Evolutionary conservation across 768 basidiomycete genomes (phyloP).

Genomic region (Phallus indusiatus): DNA sequence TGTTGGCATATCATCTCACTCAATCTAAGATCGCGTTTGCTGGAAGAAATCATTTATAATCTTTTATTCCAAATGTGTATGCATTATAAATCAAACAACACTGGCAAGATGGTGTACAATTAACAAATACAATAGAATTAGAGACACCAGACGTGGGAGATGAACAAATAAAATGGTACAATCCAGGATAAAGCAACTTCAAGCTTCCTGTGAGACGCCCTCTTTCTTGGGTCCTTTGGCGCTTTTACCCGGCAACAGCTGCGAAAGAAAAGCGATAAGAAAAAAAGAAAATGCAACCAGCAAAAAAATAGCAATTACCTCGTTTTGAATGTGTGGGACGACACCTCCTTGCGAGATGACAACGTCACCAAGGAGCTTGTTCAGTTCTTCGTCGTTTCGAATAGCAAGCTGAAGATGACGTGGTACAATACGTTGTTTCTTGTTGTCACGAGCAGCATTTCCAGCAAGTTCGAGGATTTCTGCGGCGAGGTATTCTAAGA

Average conservation of each 20-base stretch:
- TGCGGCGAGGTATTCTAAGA: slow-evolving; percentile 79
- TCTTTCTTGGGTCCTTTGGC: slow-evolving; percentile 35
- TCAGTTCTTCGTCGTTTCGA: slow-evolving; percentile 66
- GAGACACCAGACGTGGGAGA: background rate
- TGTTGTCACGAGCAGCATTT: slow-evolving; percentile 68
- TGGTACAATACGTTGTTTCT: slow-evolving; percentile 76
- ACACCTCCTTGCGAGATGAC: slow-evolving; percentile 77
- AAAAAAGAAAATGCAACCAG: background rate
- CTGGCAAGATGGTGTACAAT: background rate
- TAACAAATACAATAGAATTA: background rate
- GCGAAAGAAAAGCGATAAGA: slow-evolving; percentile 13
- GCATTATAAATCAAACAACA: too few relatives aligned
- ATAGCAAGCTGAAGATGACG: slow-evolving; percentile 69
- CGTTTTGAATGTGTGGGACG: slow-evolving; percentile 49
- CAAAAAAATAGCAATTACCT: slow-evolving; percentile 4
- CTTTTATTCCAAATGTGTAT: too few relatives aligned
- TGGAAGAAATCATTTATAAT: too few relatives aligned
- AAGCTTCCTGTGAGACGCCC: slow-evolving; percentile 29
- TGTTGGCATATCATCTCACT: too few relatives aligned
- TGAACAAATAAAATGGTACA: slow-evolving; percentile 7
- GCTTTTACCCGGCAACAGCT: slow-evolving; percentile 37
- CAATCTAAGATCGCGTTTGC: too few relatives aligned
- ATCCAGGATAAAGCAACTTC: slow-evolving; percentile 21
- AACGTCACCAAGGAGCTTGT: slow-evolving; percentile 49
- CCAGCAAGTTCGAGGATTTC: slow-evolving; percentile 85